A percentile compares a stretch with the other conserved stretches of the same genome.
These are phyloP conservation scores for Yamadazyma siamensis DNA, from an alignment of 1,139 yeast genomes.

Conservation along the genomic window DNA sequence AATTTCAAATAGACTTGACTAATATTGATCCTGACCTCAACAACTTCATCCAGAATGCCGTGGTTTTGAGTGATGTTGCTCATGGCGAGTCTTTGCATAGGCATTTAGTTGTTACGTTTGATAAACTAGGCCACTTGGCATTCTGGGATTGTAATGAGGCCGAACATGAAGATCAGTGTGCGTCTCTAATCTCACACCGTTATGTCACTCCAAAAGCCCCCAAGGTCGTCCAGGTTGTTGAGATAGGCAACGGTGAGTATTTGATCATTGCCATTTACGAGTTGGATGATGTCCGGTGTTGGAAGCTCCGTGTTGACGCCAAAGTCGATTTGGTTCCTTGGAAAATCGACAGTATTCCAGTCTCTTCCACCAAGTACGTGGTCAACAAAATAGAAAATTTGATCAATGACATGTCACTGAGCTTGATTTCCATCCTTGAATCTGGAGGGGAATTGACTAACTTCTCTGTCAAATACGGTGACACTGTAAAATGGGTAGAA, in stretches of 20 bases:
- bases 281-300: constrained; percentile 22
- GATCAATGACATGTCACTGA: constrained; percentile 39
- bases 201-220: constrained; percentile 18
- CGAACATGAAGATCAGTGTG: constrained; percentile 27
- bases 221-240: constrained; percentile 24
- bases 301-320: constrained; percentile 20
- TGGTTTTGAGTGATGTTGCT: constrained; percentile 31
- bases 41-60: constrained; percentile 29
- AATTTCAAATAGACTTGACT: constrained; percentile 27
- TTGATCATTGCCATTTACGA: constrained; percentile 28
- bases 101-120: constrained; percentile 47
- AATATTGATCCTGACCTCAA: constrained; percentile 6
- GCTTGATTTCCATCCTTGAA: constrained; percentile 59
- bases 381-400: constrained; percentile 59
- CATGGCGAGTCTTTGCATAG: constrained; percentile 14
- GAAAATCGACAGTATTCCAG: constrained; percentile 26
- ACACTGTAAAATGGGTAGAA: constrained; percentile 45
- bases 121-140: constrained; percentile 50
- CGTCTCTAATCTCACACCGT: constrained; percentile 19
- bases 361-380: constrained; percentile 15
- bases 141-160: constrained; percentile 61
- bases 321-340: constrained; percentile 19
- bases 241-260: constrained; percentile 16
- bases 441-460: constrained; percentile 52
- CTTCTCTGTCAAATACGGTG: constrained; percentile 18